Percentiles rank a stretch among this genome's conserved stretches.
phyloP scores from a whole-genome alignment of 352 stramenopile genomes.

The Pythium insidiosum region DNA sequence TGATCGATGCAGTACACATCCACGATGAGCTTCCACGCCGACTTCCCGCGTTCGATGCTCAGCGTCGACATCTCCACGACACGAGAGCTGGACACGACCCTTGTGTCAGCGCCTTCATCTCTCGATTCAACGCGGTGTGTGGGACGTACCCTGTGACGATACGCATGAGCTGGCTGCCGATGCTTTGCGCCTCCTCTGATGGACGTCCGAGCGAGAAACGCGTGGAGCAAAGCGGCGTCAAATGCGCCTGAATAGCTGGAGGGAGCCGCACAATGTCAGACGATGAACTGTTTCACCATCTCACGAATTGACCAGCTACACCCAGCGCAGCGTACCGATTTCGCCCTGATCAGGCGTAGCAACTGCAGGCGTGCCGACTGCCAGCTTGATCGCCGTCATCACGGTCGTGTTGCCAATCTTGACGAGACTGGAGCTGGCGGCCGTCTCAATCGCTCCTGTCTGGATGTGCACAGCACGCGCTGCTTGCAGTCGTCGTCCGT shows the following conservation, averaged over 20 bases:
- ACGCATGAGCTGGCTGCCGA: conserved; percentile 67
- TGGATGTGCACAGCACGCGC: conserved; percentile 50
- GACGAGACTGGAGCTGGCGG: conserved; percentile 63
- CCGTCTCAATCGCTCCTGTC: conserved; percentile 52
- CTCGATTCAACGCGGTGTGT: not conserved
- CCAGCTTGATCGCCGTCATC: conserved; percentile 61
- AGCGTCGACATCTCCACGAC: conserved; percentile 74
- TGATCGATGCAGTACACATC: conserved; percentile 78
- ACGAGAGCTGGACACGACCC: conserved; percentile 30
- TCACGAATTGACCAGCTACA: conserved; percentile 1
- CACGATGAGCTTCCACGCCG: conserved; percentile 76
- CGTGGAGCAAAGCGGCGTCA: conserved; percentile 70
- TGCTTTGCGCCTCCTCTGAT: conserved; percentile 69
- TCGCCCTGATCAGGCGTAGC: conserved; percentile 68
- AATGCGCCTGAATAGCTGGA: conserved; percentile 67
- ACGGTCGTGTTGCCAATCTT: conserved; percentile 70
- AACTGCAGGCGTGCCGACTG: conserved; percentile 61
- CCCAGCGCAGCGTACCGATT: conserved; percentile 25
- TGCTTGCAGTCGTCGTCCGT: conserved; percentile 40
- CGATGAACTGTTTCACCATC: no score
- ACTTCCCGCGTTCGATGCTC: conserved; percentile 65
- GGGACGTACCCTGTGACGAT: conserved; percentile 52
- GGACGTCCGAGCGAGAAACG: conserved; percentile 59
- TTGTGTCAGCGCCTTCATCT: not conserved
- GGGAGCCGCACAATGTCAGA: no score